These are phyloP conservation scores for Hibiscus syriacus DNA, from an alignment of 345 rosid species.

Conservation along the genomic window DNA sequence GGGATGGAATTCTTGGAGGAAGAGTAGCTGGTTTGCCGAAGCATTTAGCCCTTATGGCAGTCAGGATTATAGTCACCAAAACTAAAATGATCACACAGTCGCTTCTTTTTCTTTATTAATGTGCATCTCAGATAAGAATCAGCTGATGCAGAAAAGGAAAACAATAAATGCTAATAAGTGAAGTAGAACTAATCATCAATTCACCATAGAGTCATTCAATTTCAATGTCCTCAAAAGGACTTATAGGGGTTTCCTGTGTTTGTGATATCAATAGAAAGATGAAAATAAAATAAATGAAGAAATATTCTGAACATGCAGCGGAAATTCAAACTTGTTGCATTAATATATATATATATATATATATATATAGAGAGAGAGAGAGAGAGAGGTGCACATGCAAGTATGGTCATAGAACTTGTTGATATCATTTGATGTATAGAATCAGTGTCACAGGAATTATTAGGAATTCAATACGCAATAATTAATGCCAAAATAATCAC, in stretches of 20 bases:
- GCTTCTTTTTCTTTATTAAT: neutral
- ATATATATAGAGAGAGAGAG: too few relatives aligned
- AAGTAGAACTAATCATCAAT: neutral
- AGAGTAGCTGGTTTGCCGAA: constrained; percentile 53
- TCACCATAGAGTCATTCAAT: neutral
- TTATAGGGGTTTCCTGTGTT: neutral
- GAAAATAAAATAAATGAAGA: neutral
- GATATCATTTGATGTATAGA: neutral
- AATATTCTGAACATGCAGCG: too few relatives aligned
- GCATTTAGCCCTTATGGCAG: constrained; percentile 51
- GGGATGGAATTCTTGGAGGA: constrained; percentile 72
- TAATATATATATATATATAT: too few relatives aligned
- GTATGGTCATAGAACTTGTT: neutral
- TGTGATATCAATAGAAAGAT: neutral
- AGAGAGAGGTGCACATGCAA: neutral
- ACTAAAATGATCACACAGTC: neutral
- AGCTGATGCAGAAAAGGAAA: neutral
- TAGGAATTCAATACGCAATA: neutral
- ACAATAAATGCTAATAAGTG: neutral
- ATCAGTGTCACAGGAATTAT: neutral
- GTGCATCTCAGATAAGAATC: neutral
- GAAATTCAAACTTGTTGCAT: too few relatives aligned
- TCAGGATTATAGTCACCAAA: neutral
- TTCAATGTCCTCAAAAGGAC: neutral
- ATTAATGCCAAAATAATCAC: constrained; percentile 6